Percentiles rank a stretch among this genome's conserved stretches.
phyloP scores from a whole-genome alignment of 257 asterid species.

The Capsicum chinense region DNA sequence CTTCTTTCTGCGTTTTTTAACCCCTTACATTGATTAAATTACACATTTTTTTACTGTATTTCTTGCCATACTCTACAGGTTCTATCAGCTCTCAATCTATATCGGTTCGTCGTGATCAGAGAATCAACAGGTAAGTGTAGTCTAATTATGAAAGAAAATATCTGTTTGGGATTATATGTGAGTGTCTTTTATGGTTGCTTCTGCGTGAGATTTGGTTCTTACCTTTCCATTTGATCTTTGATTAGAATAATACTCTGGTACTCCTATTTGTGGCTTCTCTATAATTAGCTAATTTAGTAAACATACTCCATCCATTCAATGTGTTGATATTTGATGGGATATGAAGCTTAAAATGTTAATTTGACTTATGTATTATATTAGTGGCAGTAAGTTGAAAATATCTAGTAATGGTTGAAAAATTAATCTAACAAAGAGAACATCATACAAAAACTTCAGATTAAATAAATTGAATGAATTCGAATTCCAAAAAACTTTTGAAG shows the following conservation, averaged over 20 bases:
- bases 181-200: constrained; percentile 22
- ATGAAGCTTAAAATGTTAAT: not conserved
- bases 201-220: constrained; percentile 8
- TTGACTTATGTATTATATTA: not conserved
- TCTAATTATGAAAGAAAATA: not conserved
- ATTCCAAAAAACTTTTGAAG: not conserved
- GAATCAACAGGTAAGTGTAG: constrained; percentile 68
- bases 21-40: not conserved
- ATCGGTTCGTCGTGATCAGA: constrained; percentile 69
- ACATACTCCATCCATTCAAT: not conserved
- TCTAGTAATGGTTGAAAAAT: not conserved
- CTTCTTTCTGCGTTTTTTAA: not conserved
- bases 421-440: not conserved
- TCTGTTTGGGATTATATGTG: not conserved
- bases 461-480: not conserved
- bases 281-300: not conserved
- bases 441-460: not conserved
- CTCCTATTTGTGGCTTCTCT: constrained; percentile 11
- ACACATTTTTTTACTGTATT: not conserved
- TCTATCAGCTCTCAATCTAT: constrained; percentile 83
- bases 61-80: constrained; percentile 57
- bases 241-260: not conserved
- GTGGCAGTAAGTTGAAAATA: not conserved
- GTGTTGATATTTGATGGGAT: not conserved
- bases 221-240: not conserved